phyloP scores from a whole-genome alignment of 2,329 filamentous ascomycete species.

The Colletotrichum nymphaeae region DNA sequence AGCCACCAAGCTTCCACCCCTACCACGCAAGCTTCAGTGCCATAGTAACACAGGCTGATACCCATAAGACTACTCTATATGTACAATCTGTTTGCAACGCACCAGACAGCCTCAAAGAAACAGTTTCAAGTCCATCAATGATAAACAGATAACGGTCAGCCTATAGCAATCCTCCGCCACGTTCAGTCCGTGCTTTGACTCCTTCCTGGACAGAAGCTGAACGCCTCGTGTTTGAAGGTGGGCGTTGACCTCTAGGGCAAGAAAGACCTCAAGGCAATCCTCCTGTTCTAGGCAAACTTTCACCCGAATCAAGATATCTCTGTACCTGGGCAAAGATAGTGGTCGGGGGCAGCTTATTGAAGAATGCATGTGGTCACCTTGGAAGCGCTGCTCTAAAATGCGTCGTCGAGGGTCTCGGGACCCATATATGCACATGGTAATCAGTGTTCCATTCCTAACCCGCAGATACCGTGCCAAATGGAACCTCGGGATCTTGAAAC shows the following conservation, averaged over 20 bases:
- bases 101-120: neutral
- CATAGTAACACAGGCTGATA: neutral
- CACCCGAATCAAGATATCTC: neutral
- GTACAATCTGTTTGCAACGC: neutral
- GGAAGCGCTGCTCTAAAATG: neutral
- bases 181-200: slow-evolving; percentile 29
- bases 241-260: neutral
- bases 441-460: slow-evolving; percentile 25
- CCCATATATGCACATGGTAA: neutral
- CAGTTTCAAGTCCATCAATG: slow-evolving; percentile 28
- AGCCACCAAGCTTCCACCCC: neutral
- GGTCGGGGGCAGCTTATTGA: neutral
- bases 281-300: slow-evolving; percentile 14
- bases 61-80: neutral
- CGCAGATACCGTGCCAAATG: neutral
- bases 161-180: slow-evolving; percentile 19
- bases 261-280: slow-evolving; percentile 14
- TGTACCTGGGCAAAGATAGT: neutral
- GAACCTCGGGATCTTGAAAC: neutral
- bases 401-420: slow-evolving; percentile 5
- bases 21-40: neutral
- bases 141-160: slow-evolving; percentile 11
- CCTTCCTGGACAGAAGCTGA: neutral
- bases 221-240: slow-evolving; percentile 28
- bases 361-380: slow-evolving; percentile 13